These are phyloP conservation scores for Saccharomyces hybrid DNA, from an alignment of 1,139 yeast genomes.

Conservation along the genomic window DNA sequence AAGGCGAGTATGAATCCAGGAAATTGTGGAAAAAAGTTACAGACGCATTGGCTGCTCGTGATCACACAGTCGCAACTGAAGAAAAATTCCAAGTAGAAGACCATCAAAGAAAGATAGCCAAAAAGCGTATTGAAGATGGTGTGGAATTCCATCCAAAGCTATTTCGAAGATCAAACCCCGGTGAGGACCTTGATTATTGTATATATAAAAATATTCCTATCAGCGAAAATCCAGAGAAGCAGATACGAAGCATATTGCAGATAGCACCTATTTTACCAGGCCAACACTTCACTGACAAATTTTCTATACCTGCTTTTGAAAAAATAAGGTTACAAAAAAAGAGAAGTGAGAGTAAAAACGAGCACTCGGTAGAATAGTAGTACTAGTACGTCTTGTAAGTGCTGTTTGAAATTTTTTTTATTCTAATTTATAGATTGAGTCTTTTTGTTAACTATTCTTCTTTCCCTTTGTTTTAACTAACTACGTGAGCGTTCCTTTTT, in stretches of 20 bases:
- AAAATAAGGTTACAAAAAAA: slow-evolving; percentile 29
- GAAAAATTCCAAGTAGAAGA: slow-evolving; percentile 85
- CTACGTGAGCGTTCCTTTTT: not conserved
- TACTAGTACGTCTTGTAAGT: not conserved
- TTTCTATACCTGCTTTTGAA: slow-evolving; percentile 60
- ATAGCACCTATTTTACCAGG: slow-evolving; percentile 76
- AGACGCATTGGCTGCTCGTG: slow-evolving; percentile 64
- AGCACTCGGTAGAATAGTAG: not conserved
- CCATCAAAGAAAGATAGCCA: slow-evolving; percentile 66
- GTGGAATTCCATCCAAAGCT: slow-evolving; percentile 72
- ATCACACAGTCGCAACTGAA: slow-evolving; percentile 77
- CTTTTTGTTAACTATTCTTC: not conserved
- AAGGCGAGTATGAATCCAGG: slow-evolving; percentile 74
- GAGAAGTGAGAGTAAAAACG: not conserved
- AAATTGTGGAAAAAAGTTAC: slow-evolving; percentile 76
- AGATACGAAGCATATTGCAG: slow-evolving; percentile 49
- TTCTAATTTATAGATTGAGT: not conserved
- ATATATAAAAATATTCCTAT: slow-evolving; percentile 53
- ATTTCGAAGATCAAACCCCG: slow-evolving; percentile 42
- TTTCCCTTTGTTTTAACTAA: not conserved
- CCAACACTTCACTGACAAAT: slow-evolving; percentile 54
- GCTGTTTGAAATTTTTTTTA: not conserved
- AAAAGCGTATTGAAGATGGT: slow-evolving; percentile 67
- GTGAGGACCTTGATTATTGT: slow-evolving; percentile 48
- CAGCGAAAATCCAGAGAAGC: slow-evolving; percentile 41